Percentiles rank a stretch among this genome's conserved stretches.
These are phyloP conservation scores for Cytospora paraplurivora DNA, from an alignment of 2,329 filamentous ascomycete genomes.

Conservation along the genomic window DNA sequence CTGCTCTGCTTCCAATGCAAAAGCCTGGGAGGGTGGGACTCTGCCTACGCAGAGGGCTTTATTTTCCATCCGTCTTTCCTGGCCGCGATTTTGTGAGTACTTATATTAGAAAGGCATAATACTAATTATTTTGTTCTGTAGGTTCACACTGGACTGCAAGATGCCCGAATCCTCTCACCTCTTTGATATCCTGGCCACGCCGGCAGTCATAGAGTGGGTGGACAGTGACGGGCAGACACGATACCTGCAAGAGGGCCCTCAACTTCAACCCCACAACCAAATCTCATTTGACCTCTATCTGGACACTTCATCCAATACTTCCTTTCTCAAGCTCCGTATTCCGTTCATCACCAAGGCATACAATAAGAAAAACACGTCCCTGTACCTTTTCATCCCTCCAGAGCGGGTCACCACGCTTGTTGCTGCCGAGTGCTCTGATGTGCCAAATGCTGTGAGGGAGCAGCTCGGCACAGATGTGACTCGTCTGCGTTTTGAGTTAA, in stretches of 20 bases:
- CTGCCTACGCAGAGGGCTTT: not conserved
- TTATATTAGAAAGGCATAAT: no score
- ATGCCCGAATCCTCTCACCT: not conserved
- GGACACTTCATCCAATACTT: not conserved
- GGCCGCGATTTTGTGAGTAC: not conserved
- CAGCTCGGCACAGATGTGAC: no score
- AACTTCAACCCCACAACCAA: not conserved
- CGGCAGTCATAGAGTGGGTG: not conserved
- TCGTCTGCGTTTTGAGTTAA: no score
- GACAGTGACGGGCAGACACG: not conserved
- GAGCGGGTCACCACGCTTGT: not conserved
- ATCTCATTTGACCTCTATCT: not conserved
- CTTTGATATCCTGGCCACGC: not conserved
- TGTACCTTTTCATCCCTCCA: conserved; percentile 1
- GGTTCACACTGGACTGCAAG: no score
- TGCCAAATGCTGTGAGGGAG: no score
- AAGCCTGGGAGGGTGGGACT: not conserved
- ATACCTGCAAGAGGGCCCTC: not conserved
- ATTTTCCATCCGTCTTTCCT: not conserved
- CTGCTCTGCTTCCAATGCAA: no score
- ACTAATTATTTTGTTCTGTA: not conserved
- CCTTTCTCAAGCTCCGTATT: not conserved
- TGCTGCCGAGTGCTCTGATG: not conserved
- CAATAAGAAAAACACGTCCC: not conserved
- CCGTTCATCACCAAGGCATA: not conserved